Evolutionary conservation across 257 asterid genomes (phyloP), one percentile per base, ranked within the genome.

Genomic region (Solanum bukasovii): DNA sequence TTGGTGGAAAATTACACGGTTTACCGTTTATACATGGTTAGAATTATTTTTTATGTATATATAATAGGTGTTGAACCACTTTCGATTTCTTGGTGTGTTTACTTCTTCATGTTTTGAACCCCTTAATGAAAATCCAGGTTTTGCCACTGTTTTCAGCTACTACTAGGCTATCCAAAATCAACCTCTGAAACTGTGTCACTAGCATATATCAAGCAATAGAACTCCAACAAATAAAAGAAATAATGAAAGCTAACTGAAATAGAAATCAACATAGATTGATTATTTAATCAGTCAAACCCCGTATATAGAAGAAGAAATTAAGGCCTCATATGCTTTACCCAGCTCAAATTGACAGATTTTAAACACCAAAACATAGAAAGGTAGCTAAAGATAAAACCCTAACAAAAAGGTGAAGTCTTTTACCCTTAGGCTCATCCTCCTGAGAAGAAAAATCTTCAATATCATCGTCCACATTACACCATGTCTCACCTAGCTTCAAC

Each of bases 401-500:
- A 72, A 13, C 49, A 68, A 85, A 79, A 86, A 29, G 49, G 27
- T 2, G 46, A 52, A 85, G 46, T 56, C 6, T n/a, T 84, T 49
- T 89, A 95, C 98, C 98, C 89, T 74, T 74, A 9, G 87, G 87
- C 87, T 34, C 89, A 71, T 93, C 98, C 40, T 96, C 98, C 73
- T 95, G 95, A 25, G 98, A 94, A 88, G 98, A 96, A 83, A 95
- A 96, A 25, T 90, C 95, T 90, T 97, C 99, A 87, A 97, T 97
- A 40, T 95, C 99, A 83, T 96, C 99, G 79, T 93, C 96, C 72
- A 85, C 91, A 86, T 89, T 84, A 88, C 89, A 78, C 88, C 87
- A 42, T 16, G 31, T 88, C 85, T 81, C 68, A 33, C 71, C 87
- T 52, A 77, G 18, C 67, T 88, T 81, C 56, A n/a, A 67, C 34